Evolutionary conservation across 192 early-diverging fungal species (phyloP).

Genomic region (Backusella australiensis): DNA sequence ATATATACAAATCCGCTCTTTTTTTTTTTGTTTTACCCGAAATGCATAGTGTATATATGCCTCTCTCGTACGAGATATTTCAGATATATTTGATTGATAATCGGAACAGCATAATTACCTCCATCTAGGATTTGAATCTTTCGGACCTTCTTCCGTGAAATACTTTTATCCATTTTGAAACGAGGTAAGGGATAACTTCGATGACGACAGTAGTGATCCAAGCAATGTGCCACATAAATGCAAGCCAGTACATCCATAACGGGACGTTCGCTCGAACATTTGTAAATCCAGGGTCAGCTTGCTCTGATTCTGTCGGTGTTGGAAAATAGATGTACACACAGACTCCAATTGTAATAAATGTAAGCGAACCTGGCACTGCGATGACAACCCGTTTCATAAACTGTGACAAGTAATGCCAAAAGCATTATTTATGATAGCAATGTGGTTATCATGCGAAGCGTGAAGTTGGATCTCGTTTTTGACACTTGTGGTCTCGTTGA

Average conservation of each 20-base stretch:
- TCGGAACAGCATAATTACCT: constrained; percentile 7
- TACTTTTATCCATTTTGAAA: constrained; percentile 21
- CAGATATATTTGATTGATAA: background rate
- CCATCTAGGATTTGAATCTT: constrained; percentile 22
- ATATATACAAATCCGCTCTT: background rate
- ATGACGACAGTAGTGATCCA: constrained; percentile 31
- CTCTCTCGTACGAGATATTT: background rate
- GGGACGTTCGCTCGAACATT: constrained; percentile 29
- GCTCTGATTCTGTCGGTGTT: constrained; percentile 10
- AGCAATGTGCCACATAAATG: constrained; percentile 32
- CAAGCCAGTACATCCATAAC: constrained; percentile 32
- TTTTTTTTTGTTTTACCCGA: background rate
- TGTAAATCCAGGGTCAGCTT: background rate
- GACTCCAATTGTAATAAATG: constrained; percentile 24
- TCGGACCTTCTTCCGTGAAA: constrained; percentile 29
- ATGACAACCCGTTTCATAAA: constrained; percentile 26
- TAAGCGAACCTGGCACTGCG: constrained; percentile 14
- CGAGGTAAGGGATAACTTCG: constrained; percentile 23
- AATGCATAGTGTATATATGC: background rate
- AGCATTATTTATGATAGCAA: constrained; percentile 14
- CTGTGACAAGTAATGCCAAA: constrained; percentile 30
- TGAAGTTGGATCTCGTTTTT: constrained; percentile 1
- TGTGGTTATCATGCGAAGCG: background rate
- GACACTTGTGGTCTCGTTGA: constrained; percentile 15
- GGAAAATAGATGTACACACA: constrained; percentile 18